Conservation (phyloP, 306 rosid genomes). For the Acacia acuminata region DNA sequence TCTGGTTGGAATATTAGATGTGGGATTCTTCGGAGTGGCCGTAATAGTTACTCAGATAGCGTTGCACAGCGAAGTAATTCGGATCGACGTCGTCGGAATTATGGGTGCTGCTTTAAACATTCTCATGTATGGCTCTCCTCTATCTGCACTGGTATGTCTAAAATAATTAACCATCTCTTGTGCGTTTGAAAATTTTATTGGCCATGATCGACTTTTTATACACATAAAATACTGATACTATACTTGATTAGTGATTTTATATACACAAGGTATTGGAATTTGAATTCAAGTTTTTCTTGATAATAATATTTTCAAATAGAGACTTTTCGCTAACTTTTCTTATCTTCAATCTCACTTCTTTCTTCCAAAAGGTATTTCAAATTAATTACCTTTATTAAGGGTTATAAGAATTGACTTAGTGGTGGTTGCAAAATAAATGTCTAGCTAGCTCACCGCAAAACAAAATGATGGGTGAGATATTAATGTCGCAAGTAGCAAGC, state of each 20-base stretch:
- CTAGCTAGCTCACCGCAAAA: neutral
- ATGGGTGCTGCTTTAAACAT: neutral
- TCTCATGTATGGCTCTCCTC: neutral
- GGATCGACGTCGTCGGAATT: constrained; percentile 46
- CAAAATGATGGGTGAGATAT: neutral
- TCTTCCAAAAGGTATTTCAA: neutral
- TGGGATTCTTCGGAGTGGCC: constrained; percentile 33
- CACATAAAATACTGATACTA: no score
- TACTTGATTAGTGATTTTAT: no score
- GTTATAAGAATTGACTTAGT: no score
- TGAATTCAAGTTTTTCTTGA: no score
- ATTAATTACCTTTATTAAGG: neutral
- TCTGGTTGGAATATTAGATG: constrained; percentile 45
- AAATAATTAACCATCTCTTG: no score
- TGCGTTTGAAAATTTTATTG: no score
- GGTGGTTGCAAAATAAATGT: neutral
- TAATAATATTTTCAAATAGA: no score
- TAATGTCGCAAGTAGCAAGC: neutral
- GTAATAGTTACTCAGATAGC: constrained; percentile 36
- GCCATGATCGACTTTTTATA: no score
- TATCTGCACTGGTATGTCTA: neutral
- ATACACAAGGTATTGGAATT: no score
- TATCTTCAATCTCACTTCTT: neutral
- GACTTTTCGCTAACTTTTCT: no score
- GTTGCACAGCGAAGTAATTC: constrained; percentile 45